Percentiles rank a stretch among this genome's conserved stretches.
These are phyloP conservation scores for Agrocybe pediades DNA, from an alignment of 768 basidiomycete genomes.

Conservation along the genomic window DNA sequence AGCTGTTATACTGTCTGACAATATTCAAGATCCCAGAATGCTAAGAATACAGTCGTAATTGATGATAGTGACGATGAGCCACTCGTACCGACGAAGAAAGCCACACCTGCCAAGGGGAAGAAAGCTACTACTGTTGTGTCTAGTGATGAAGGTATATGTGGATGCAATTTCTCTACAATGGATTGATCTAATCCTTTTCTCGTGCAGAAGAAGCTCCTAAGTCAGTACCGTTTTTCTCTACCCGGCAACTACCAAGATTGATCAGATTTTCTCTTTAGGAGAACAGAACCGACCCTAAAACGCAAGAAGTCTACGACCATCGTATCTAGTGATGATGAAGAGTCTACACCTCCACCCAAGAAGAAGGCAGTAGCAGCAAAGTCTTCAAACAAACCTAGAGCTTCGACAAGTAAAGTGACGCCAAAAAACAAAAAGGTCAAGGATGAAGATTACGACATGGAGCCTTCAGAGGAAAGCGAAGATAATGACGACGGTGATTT, in stretches of 20 bases:
- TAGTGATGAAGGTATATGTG: conserved; percentile 38
- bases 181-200: neutral
- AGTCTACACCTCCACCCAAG: conserved; percentile 35
- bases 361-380: conserved; percentile 38
- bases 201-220: conserved; percentile 10
- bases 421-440: conserved; percentile 25
- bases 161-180: neutral
- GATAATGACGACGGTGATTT: conserved; percentile 19
- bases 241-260: neutral
- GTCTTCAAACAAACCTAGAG: conserved; percentile 26
- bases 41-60: conserved; percentile 6
- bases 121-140: conserved; percentile 21
- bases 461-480: conserved; percentile 12
- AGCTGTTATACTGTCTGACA: neutral
- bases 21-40: conserved; percentile 3
- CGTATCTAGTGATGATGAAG: conserved; percentile 40
- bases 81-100: conserved; percentile 16
- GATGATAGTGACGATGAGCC: conserved; percentile 33
- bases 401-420: conserved; percentile 20
- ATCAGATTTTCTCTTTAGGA: conserved; percentile 4
- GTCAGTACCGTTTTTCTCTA: conserved; percentile 10
- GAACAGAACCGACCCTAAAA: conserved; percentile 13
- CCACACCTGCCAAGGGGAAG: conserved; percentile 8
- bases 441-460: conserved; percentile 28
- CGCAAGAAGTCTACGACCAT: conserved; percentile 18